Percentiles rank a stretch among this genome's conserved stretches.
phyloP scores from a whole-genome alignment of 2,329 filamentous ascomycete genomes.

The Sclerotinia borealis region DNA sequence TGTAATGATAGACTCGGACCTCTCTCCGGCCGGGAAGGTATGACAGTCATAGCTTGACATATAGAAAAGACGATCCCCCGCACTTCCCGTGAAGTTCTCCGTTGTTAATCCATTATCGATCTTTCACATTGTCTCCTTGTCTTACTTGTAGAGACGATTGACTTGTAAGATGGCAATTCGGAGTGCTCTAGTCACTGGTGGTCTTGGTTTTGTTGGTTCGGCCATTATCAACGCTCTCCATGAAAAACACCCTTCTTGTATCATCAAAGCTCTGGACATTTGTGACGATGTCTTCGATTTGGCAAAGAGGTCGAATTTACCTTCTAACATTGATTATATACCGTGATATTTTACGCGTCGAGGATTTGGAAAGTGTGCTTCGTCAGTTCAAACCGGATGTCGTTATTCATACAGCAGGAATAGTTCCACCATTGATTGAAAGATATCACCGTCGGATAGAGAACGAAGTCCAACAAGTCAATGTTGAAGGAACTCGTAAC shows the following conservation, averaged over 20 bases:
- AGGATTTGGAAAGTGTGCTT: not conserved
- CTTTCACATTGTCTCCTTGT: not conserved
- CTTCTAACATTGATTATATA: not conserved
- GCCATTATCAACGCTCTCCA: not conserved
- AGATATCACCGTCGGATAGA: constrained; percentile 2
- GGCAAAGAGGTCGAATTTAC: not conserved
- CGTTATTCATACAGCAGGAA: constrained; percentile 5
- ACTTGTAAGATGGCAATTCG: not conserved
- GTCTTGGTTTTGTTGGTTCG: constrained; percentile 2
- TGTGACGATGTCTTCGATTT: not conserved
- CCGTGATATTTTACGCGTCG: not conserved
- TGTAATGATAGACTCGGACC: no score
- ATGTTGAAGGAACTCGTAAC: constrained; percentile 2
- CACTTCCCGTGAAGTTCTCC: not conserved
- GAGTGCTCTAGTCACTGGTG: constrained; percentile 1
- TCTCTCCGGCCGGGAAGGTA: no score
- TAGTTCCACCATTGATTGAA: constrained; percentile 2
- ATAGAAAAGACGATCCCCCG: not conserved
- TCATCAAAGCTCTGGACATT: not conserved
- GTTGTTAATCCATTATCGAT: not conserved
- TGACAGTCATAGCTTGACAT: no score
- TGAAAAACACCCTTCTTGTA: not conserved
- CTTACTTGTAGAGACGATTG: not conserved
- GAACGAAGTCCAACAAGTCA: not conserved
- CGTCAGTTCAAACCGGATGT: not conserved